Conservation (phyloP, 164 flowering plant genomes). For the Cinnamomum chago region DNA sequence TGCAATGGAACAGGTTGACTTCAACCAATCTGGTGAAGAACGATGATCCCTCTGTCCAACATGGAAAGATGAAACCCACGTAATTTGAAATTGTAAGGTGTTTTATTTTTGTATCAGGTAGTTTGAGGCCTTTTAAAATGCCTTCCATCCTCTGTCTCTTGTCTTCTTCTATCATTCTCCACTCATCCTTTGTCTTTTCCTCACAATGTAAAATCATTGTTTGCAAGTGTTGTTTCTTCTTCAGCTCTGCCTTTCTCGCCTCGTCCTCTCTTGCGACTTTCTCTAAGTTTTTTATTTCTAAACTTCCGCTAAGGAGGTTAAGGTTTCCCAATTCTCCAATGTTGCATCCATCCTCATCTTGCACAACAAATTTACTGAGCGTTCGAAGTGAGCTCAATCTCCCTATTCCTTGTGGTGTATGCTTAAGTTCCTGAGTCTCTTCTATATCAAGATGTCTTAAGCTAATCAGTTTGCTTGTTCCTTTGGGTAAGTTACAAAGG, state of each 20-base stretch:
- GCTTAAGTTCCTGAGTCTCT: not conserved
- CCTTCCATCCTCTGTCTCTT: not conserved
- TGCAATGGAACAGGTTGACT: not conserved
- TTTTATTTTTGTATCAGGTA: not conserved
- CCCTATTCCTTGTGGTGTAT: slow-evolving; percentile 2
- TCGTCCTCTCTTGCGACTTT: not conserved
- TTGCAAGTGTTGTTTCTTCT: not conserved
- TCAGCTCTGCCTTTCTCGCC: not conserved
- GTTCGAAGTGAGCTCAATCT: slow-evolving; percentile 3
- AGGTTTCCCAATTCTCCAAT: slow-evolving; percentile 1
- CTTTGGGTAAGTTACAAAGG: not conserved
- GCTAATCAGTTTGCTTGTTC: not conserved
- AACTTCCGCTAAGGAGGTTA: not conserved
- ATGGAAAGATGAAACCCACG: not conserved
- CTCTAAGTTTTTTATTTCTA: not conserved
- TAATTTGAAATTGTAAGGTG: not conserved
- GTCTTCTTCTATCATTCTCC: not conserved
- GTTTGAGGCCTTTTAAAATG: not conserved
- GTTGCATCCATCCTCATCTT: not conserved
- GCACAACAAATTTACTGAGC: slow-evolving; percentile 1
- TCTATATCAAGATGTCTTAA: slow-evolving; percentile 9
- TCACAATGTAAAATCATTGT: not conserved
- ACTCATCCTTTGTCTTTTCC: not conserved
- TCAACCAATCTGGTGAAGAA: not conserved
- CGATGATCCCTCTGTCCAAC: not conserved